Percentiles rank a stretch among this genome's conserved stretches.
phyloP scores from a whole-genome alignment of 257 asterid genomes.

The Eustoma russellianum region DNA sequence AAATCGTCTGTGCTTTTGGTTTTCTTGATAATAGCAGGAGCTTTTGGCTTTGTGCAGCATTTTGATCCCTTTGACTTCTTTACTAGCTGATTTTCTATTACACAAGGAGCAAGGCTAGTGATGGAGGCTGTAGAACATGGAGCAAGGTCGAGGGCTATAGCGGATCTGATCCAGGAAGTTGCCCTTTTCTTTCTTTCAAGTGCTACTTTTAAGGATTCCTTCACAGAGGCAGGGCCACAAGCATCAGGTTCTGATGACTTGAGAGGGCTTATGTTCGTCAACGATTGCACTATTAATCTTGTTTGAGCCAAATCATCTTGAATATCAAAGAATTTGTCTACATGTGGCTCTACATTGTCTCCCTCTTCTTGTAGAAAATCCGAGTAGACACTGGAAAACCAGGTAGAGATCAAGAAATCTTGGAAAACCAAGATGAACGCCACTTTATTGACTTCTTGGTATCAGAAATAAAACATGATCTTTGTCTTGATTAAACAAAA shows the following conservation, averaged over 20 bases:
- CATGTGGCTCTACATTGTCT: constrained; percentile 40
- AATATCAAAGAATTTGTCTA: constrained; percentile 45
- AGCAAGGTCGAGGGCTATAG: constrained; percentile 56
- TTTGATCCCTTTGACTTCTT: constrained; percentile 16
- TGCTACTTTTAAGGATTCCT: constrained; percentile 29
- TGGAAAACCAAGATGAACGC: neutral
- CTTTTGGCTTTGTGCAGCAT: constrained; percentile 23
- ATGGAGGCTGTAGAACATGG: constrained; percentile 12
- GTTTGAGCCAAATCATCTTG: constrained; percentile 40
- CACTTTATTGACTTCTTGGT: neutral
- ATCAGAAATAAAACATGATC: no score
- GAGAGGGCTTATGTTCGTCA: constrained; percentile 34
- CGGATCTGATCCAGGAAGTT: constrained; percentile 52
- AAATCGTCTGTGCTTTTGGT: constrained; percentile 15
- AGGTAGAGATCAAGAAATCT: constrained; percentile 3
- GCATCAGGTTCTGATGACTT: constrained; percentile 30
- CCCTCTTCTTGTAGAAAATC: constrained; percentile 41
- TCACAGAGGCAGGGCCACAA: constrained; percentile 21
- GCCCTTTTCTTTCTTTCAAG: constrained; percentile 55
- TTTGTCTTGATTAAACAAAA: no score
- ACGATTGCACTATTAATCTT: constrained; percentile 45
- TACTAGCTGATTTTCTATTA: constrained; percentile 4
- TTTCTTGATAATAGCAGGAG: constrained; percentile 14
- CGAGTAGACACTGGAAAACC: constrained; percentile 44
- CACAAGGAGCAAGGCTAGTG: constrained; percentile 6